Conservation (phyloP, 2,329 filamentous ascomycete species). For the Xylariaceae sp. region DNA sequence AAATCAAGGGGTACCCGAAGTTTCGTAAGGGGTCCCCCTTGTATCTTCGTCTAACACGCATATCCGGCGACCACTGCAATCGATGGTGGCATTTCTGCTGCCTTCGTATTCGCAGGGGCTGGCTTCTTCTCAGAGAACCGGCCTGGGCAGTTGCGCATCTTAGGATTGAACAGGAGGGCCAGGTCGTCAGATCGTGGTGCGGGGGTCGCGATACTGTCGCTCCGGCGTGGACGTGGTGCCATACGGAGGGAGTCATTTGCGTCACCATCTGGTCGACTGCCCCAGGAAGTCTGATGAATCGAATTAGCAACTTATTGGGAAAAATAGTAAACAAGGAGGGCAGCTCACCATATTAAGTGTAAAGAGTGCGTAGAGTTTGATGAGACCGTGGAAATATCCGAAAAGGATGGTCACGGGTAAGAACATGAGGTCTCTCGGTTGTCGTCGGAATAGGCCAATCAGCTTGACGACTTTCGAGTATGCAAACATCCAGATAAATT, state of each 20-base stretch:
- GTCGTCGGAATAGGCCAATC: conserved; percentile 75
- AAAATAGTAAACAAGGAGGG: neutral
- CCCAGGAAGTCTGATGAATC: conserved; percentile 75
- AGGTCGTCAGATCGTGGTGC: conserved; percentile 31
- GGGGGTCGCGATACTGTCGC: conserved; percentile 35
- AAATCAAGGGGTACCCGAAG: too few relatives aligned
- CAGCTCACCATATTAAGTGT: conserved; percentile 71
- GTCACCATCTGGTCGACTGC: conserved; percentile 87
- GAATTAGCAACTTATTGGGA: conserved; percentile 17
- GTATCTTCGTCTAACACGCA: neutral
- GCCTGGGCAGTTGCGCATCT: conserved; percentile 14
- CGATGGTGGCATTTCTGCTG: conserved; percentile 16
- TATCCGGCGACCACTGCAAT: conserved; percentile 22
- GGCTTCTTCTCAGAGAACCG: conserved; percentile 24
- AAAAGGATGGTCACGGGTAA: conserved; percentile 83
- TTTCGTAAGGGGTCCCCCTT: neutral
- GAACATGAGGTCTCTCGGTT: conserved; percentile 74
- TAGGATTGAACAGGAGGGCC: conserved; percentile 21
- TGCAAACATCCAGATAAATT: conserved; percentile 68
- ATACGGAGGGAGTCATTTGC: conserved; percentile 71
- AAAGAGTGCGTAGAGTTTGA: conserved; percentile 82
- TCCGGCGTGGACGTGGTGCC: conserved; percentile 41
- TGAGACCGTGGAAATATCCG: conserved; percentile 85
- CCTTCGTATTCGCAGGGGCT: conserved; percentile 14
- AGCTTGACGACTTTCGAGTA: conserved; percentile 91